Conservation (phyloP, 305 asterid species). For the Fraxinus xanthoxyloides region DNA sequence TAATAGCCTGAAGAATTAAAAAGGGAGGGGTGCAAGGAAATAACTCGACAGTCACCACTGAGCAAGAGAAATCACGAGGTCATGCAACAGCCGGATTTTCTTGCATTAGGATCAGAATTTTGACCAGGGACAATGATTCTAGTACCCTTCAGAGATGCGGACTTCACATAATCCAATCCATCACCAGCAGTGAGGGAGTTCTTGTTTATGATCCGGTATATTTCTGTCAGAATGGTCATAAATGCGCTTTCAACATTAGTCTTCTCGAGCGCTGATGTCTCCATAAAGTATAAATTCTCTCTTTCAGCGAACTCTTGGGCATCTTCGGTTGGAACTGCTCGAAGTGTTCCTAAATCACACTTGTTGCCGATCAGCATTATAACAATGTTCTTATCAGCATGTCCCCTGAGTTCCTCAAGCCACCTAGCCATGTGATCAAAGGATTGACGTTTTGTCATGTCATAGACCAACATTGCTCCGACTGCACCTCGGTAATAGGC, state of each 20-base stretch:
- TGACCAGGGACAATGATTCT: slow-evolving; percentile 25
- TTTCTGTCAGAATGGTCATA: slow-evolving; percentile 21
- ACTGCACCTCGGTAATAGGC: slow-evolving; percentile 45
- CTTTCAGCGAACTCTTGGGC: slow-evolving; percentile 39
- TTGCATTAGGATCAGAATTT: slow-evolving; percentile 18
- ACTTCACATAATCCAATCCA: slow-evolving; percentile 20
- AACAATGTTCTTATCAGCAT: slow-evolving; percentile 37
- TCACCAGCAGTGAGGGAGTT: slow-evolving; percentile 24
- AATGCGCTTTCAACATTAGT: slow-evolving; percentile 37
- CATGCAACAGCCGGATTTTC: slow-evolving; percentile 26
- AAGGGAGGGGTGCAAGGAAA: background rate
- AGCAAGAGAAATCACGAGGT: slow-evolving; percentile 2
- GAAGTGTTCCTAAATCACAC: slow-evolving; percentile 32
- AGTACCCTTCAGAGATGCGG: slow-evolving; percentile 26
- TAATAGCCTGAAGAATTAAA: background rate
- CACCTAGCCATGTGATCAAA: slow-evolving; percentile 43
- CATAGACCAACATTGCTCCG: slow-evolving; percentile 43
- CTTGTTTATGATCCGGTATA: slow-evolving; percentile 28
- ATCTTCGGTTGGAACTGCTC: slow-evolving; percentile 34
- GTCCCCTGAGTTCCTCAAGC: slow-evolving; percentile 40
- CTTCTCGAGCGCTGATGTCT: slow-evolving; percentile 35
- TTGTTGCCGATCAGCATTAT: slow-evolving; percentile 40
- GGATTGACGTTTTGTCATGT: slow-evolving; percentile 39
- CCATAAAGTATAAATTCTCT: slow-evolving; percentile 37
- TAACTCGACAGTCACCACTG: background rate